phyloP scores from a whole-genome alignment of 441 rosid species.

The Pelargonium australe region DNA sequence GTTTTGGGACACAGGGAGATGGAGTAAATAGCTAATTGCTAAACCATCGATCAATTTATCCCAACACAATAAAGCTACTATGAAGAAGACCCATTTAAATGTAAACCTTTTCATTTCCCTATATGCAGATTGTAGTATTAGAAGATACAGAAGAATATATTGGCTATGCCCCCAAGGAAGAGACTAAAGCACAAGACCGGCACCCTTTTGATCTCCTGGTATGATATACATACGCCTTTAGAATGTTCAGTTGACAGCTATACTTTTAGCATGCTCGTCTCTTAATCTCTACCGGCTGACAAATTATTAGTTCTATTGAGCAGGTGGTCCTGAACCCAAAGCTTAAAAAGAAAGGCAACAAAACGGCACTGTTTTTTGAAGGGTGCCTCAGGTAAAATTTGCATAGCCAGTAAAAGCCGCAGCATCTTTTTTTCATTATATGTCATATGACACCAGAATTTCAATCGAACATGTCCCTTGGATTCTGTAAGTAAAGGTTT shows the following conservation, averaged over 20 bases:
- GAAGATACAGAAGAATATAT: conserved; percentile 82
- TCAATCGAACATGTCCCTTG: no score
- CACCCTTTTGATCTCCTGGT: conserved; percentile 78
- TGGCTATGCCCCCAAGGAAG: conserved; percentile 70
- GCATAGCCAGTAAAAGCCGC: not conserved
- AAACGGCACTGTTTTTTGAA: conserved; percentile 69
- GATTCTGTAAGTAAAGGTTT: no score
- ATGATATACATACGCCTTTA: conserved; percentile 13
- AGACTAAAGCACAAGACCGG: conserved; percentile 59
- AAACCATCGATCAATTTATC: not conserved
- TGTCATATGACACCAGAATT: no score
- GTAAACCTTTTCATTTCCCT: not conserved
- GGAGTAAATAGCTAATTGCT: no score
- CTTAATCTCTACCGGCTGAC: conserved; percentile 18
- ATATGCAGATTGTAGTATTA: conserved; percentile 69
- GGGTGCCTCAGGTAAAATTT: conserved; percentile 66
- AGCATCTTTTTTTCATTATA: not conserved
- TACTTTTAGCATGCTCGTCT: conserved; percentile 12
- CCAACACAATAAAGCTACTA: not conserved
- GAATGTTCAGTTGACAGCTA: conserved; percentile 1
- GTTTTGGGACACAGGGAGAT: no score
- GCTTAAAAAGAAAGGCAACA: conserved; percentile 54
- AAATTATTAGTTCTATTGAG: conserved; percentile 31
- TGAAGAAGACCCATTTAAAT: not conserved
- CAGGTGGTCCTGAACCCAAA: conserved; percentile 87